phyloP scores from a whole-genome alignment of 2,329 filamentous ascomycete genomes.

The Periglandula ipomoeae region DNA sequence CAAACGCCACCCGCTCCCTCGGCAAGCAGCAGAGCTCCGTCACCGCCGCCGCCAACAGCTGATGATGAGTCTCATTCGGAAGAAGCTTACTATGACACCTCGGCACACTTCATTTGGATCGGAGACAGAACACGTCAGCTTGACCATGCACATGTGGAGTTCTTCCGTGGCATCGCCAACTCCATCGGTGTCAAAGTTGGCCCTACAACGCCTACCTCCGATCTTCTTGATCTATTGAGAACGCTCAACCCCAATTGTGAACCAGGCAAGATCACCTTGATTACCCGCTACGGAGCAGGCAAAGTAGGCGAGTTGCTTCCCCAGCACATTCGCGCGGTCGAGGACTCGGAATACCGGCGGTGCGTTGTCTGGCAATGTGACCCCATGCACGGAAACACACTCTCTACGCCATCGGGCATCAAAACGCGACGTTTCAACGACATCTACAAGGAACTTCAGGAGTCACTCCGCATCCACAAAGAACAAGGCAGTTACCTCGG shows the following conservation, averaged over 20 bases:
- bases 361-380: conserved; percentile 94
- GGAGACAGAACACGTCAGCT: conserved; percentile 92
- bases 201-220: conserved; percentile 66
- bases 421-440: conserved; percentile 90
- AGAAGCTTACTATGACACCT: conserved; percentile 86
- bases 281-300: conserved; percentile 82
- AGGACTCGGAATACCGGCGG: conserved; percentile 58
- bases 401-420: conserved; percentile 62
- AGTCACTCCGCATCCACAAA: conserved; percentile 77
- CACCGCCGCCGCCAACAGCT: conserved; percentile 26
- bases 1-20: conserved; percentile 15
- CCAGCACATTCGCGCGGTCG: conserved; percentile 79
- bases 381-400: conserved; percentile 88
- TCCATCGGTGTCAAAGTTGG: conserved; percentile 96
- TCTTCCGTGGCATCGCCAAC: conserved; percentile 92
- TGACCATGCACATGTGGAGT: conserved; percentile 90
- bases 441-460: conserved; percentile 78
- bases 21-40: conserved; percentile 27
- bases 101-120: conserved; percentile 96
- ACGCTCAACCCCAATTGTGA: conserved; percentile 76
- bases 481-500: conserved; percentile 79
- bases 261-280: conserved; percentile 88
- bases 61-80: background rate
- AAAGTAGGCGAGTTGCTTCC: conserved; percentile 71
- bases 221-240: conserved; percentile 72